Evolutionary conservation across 2,329 filamentous ascomycete species (phyloP).

Genomic region (Fusarium agapanthi): DNA sequence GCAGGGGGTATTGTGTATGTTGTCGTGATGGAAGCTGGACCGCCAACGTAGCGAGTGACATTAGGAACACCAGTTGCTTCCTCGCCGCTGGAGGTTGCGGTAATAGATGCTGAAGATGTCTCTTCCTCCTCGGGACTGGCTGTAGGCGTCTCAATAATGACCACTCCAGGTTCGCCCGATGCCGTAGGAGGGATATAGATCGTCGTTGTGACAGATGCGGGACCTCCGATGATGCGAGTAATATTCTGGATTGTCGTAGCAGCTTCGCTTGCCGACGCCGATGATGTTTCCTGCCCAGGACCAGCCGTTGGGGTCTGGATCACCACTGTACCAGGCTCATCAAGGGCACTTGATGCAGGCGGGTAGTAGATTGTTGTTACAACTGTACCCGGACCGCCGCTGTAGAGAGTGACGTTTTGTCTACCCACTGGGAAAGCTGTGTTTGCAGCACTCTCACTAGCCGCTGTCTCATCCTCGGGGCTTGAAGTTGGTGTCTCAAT

Average conservation of each 20-base stretch:
- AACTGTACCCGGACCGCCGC: background rate
- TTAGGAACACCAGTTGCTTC: background rate
- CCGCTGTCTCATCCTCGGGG: background rate
- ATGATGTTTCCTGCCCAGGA: background rate
- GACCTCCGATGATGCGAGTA: background rate
- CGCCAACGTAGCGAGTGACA: background rate
- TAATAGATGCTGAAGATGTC: background rate
- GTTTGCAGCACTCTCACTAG: background rate
- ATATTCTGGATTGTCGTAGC: background rate
- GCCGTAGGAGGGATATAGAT: background rate
- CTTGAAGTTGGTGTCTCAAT: constrained; percentile 2
- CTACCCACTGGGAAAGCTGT: background rate
- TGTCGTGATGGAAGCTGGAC: background rate
- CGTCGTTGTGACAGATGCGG: background rate
- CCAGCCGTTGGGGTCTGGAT: constrained; percentile 9
- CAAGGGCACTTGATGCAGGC: background rate
- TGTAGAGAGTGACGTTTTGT: constrained; percentile 2
- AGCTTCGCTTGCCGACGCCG: background rate
- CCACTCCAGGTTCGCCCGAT: background rate
- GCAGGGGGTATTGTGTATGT: background rate
- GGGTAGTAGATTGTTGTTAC: constrained; percentile 5
- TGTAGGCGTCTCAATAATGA: constrained; percentile 12
- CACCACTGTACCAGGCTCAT: background rate
- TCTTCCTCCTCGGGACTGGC: background rate
- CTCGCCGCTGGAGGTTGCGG: rapidly evolving